Evolutionary conservation across 2,329 filamentous ascomycete species (phyloP).

Genomic region (Phoma sp.): DNA sequence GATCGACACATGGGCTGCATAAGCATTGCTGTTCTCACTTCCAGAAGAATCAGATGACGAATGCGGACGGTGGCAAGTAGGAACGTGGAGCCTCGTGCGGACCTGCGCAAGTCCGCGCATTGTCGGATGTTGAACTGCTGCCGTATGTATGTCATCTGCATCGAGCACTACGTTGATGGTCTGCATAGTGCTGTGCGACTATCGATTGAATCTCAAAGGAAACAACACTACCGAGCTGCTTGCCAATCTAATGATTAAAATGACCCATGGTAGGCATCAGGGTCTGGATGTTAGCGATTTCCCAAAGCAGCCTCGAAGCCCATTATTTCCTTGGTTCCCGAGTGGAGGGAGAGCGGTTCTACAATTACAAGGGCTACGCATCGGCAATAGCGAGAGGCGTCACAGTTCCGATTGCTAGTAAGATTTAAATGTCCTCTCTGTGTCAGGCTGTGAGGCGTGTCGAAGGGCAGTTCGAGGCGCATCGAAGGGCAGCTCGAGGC

Average conservation of each 20-base stretch:
- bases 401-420: not conserved
- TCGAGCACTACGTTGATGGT: not conserved
- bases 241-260: not conserved
- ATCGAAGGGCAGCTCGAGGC: not conserved
- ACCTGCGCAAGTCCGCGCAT: constrained; percentile 5
- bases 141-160: constrained; percentile 7
- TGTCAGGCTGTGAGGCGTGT: not conserved
- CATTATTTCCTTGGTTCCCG: not conserved
- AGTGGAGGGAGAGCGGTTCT: not conserved
- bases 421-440: not conserved
- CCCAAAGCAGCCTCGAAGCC: constrained; percentile 2
- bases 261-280: not conserved
- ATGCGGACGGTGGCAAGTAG: constrained; percentile 1
- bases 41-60: not conserved
- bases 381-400: not conserved
- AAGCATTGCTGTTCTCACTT: constrained; percentile 1
- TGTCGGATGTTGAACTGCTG: not conserved
- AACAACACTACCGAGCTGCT: not conserved
- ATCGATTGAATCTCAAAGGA: not conserved
- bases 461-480: not conserved
- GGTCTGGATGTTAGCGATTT: not conserved
- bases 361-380: not conserved
- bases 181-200: constrained; percentile 5
- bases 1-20: not conserved
- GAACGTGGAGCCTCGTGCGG: constrained; percentile 8